Base-by-base conservation (phyloP, 805 yeast genomes). In the Suhomyces sp. region DNA sequence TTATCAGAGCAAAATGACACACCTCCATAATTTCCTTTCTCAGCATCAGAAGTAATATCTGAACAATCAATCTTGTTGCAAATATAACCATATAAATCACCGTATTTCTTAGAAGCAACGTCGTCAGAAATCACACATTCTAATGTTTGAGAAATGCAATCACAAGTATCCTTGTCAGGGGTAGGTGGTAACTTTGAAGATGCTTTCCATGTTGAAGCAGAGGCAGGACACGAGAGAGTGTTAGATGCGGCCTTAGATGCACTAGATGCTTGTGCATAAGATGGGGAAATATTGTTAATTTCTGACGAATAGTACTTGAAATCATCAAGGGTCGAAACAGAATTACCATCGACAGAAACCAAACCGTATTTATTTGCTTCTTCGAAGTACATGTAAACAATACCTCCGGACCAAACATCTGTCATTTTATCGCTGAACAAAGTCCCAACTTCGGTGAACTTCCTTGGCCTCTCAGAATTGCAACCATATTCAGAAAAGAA, bases 401-500 rank as follows among this genome's bases (percentile, higher is more conserved):
- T 84, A 63, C 96, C 96, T 56, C 96, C 96, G 26, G 95, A 85
- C 93, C 95, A 88, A 34, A 87, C 90, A 52, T 77, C 84, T 31
- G 93, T 82, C 95, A 87, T 87, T 18, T 84, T 65, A 42, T 63
- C 68, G 20, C 79, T 62, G 65, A 72, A 87, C 6, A 87, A 58
- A 4, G 88, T 74, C 11, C 68, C 73, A 40, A 87, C 85, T 56
- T 87, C 95, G 22, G 80, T 70, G 67, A 87, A 87, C 51, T 72
- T 66, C 62, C 96, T 77, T 42, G 96, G 95, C 52, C 70, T 66
- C 26, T 71, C 76, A 13, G 66, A 68, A 57, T 85, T 88, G 71
- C 95, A 87, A 38, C 96, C 96, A 59, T 83, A 87, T 65, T 87
- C 96, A 8, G 93, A 83, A 67, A 87, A 86, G 69, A 87, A 85